Conservation (phyloP, 1,284 basidiomycete genomes). For the Testicularia cyperi region DNA sequence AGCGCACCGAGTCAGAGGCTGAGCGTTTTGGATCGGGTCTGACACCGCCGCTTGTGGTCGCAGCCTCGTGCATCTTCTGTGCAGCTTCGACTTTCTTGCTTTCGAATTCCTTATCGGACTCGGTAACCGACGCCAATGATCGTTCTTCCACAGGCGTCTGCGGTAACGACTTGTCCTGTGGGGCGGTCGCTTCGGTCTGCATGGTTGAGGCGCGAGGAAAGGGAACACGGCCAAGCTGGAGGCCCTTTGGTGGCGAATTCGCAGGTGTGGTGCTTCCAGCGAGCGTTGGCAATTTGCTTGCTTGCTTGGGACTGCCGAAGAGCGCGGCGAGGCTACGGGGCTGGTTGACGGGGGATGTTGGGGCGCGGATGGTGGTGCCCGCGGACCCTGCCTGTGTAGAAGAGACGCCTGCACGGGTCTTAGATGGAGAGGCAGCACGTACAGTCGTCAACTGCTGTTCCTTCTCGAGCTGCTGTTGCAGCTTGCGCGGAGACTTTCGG, state of each 20-base stretch:
- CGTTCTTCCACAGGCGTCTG: conserved; percentile 16
- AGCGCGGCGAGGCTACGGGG: conserved; percentile 31
- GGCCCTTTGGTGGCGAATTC: conserved; percentile 34
- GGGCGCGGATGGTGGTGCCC: conserved; percentile 3
- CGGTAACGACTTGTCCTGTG: conserved; percentile 15
- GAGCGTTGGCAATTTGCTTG: conserved; percentile 25
- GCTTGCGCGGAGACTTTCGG: conserved; percentile 32
- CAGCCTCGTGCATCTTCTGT: too few relatives aligned
- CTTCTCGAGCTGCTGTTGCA: conserved; percentile 17
- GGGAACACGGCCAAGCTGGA: conserved; percentile 21
- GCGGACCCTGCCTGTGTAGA: conserved; percentile 4
- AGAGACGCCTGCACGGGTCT: conserved; percentile 6
- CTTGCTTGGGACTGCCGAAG: conserved; percentile 31
- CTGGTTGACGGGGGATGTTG: conserved; percentile 17
- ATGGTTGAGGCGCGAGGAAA: conserved; percentile 12
- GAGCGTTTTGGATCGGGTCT: too few relatives aligned
- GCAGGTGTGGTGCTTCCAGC: conserved; percentile 28
- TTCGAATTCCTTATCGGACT: too few relatives aligned
- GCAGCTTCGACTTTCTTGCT: too few relatives aligned
- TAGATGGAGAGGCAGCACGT: conserved; percentile 14
- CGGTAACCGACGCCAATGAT: too few relatives aligned
- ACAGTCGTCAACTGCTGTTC: conserved; percentile 6
- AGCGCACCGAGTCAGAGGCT: conserved; percentile 8
- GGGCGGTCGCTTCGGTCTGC: conserved; percentile 6
- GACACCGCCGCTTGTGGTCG: too few relatives aligned